Evolutionary conservation across 148 eudicot species (phyloP).

Genomic region (Rhododendron vialii): DNA sequence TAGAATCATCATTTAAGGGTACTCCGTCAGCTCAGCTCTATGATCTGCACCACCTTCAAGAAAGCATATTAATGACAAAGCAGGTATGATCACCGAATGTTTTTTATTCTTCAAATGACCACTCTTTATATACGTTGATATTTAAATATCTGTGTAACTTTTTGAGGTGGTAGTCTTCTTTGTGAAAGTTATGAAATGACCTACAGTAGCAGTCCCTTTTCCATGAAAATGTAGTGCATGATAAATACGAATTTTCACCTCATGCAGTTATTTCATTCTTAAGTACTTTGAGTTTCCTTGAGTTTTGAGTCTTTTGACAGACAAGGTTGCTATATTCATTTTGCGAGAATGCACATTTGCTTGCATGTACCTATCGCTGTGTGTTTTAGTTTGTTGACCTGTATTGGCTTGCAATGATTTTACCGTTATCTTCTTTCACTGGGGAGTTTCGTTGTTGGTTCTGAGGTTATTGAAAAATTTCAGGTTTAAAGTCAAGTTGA

Average conservation of each 20-base stretch:
- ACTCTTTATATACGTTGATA: neutral
- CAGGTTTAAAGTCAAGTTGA: neutral
- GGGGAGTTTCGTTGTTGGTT: neutral
- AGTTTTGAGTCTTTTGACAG: neutral
- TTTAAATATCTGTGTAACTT: neutral
- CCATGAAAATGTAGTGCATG: neutral
- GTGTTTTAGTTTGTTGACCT: neutral
- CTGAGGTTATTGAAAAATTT: neutral
- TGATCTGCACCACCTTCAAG: conserved; percentile 79
- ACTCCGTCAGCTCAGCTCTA: conserved; percentile 74
- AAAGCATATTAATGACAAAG: conserved; percentile 73
- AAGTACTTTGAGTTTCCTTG: neutral
- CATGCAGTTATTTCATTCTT: neutral
- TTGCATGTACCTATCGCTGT: neutral
- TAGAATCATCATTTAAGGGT: conserved; percentile 80
- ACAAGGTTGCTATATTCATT: neutral
- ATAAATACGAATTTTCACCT: neutral
- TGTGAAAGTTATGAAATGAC: neutral
- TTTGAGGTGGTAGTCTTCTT: neutral
- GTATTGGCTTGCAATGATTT: neutral
- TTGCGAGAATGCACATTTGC: neutral
- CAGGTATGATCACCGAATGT: conserved; percentile 47
- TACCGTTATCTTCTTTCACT: neutral
- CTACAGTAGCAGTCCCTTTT: neutral
- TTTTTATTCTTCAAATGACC: neutral